These are phyloP conservation scores for Scenedesmus sp. DNA, from an alignment of 163 green algal genomes.

Conservation along the genomic window DNA sequence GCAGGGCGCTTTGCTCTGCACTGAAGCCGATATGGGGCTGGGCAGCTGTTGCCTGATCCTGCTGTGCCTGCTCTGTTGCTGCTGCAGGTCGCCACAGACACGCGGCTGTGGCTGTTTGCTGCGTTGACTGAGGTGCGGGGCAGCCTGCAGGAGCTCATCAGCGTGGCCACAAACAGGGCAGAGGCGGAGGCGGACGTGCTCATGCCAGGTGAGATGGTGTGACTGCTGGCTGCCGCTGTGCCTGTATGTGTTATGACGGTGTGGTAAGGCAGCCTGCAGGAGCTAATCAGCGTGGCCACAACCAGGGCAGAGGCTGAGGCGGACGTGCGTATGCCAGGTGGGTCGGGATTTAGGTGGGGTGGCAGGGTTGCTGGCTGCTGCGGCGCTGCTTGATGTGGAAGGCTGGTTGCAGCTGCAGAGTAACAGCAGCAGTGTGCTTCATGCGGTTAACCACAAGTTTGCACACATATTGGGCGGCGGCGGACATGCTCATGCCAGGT, in stretches of 20 bases:
- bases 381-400: too few species aligned
- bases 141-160: constrained; percentile 86
- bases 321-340: constrained; percentile 95
- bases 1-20: too few species aligned
- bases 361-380: too few species aligned
- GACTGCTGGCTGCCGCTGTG: too few species aligned
- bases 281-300: constrained; percentile 75
- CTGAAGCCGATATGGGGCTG: too few species aligned
- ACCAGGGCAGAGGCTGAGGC: constrained; percentile 89
- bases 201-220: constrained; percentile 83
- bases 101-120: constrained; percentile 92
- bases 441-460: too few species aligned
- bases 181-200: constrained; percentile 94
- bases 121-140: constrained; percentile 77
- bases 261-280: background rate
- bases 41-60: too few species aligned
- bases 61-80: background rate
- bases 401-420: too few species aligned
- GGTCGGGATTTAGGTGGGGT: background rate
- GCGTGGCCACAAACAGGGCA: constrained; percentile 81
- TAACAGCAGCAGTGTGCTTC: too few species aligned
- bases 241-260: background rate
- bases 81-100: constrained; percentile 95
- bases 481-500: too few species aligned
- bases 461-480: too few species aligned